A percentile compares a stretch with the other conserved stretches of the same genome.
Conservation (phyloP, 2,329 filamentous ascomycete species). For the Pyrenochaeta sp. region DNA sequence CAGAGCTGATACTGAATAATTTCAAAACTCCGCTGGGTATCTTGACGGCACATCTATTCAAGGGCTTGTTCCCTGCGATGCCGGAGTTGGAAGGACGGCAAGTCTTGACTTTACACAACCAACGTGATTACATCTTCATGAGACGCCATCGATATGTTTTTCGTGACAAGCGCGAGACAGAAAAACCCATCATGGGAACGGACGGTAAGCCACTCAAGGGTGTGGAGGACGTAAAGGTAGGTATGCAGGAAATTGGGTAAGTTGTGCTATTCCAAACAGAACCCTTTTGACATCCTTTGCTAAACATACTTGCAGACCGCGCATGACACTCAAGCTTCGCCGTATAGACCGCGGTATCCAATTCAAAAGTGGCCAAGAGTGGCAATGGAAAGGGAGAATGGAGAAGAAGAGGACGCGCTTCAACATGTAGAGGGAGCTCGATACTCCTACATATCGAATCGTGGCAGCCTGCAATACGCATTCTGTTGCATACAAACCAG, state of each 20-base stretch:
- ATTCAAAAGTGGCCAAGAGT: constrained; percentile 79
- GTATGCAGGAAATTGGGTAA: constrained; percentile 84
- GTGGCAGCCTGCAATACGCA: neutral
- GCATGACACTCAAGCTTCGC: constrained; percentile 85
- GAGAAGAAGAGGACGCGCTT: constrained; percentile 95
- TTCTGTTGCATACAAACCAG: too few relatives aligned
- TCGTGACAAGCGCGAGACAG: constrained; percentile 83
- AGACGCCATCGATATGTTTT: constrained; percentile 92
- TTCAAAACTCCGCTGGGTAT: constrained; percentile 94
- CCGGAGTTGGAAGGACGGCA: constrained; percentile 88
- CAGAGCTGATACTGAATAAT: constrained; percentile 90
- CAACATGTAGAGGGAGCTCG: constrained; percentile 70
- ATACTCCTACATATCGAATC: neutral
- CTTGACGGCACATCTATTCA: constrained; percentile 83
- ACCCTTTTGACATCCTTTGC: too few relatives aligned
- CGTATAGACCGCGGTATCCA: constrained; percentile 90
- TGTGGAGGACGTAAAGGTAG: constrained; percentile 84
- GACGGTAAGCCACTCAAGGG: constrained; percentile 87
- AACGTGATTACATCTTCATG: constrained; percentile 95
- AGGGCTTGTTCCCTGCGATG: constrained; percentile 77
- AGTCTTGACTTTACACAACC: constrained; percentile 92
- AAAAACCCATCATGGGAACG: constrained; percentile 83
- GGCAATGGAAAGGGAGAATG: constrained; percentile 96
- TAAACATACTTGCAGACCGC: constrained; percentile 30
- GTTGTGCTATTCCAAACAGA: neutral